Evolutionary conservation across 228 moss, liverwort and hornwort species (phyloP), one percentile per base, ranked within the genome.

Genomic region (Sphagnum magellanicum): DNA sequence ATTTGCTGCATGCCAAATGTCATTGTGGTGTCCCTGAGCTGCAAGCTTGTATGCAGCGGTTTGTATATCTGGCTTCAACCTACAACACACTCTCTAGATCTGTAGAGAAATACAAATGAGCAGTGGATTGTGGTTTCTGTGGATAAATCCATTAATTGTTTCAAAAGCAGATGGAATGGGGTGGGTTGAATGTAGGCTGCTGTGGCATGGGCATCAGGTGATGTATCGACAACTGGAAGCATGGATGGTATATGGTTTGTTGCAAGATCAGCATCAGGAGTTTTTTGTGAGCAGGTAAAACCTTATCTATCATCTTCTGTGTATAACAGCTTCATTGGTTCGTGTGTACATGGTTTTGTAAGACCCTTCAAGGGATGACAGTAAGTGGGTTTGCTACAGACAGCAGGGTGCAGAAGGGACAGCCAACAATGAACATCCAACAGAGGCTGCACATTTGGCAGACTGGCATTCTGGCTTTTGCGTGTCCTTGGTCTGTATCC

Each of bases 21-120:
- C 93, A 98, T 77, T 93, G 97, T 77, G 97, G 97, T 67, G 83
- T 98, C 63, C 93, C 93, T 17, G 91, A 98, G 79, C 89, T 98
- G 69, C 97, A 91, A 82, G 97, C 93, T 63, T 98, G 97, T 84
- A 91, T 98, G 93, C 93, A 98, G 84, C 85, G 97, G 97, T 96
- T 66, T 81, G 81, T 71, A 59, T 63, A 63, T 49, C 61, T 71
- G 75, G 63, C 70, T 63, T 17, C 65, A 68, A 63, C 9, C 12
- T 55, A 4, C 55, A 55, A 55, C 12, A 8, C 55, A 55, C 55
- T 55, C 12, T 8, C 55, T 12, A 55, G 8, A 14, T 65, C 0
- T 32, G 32, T 32, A 32, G 32, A 32, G 32, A 32, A 32, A 32
- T 32, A 32, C 32, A 32, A 55, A 70, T 73, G 47, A 58, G 58